phyloP scores from a whole-genome alignment of 1,284 basidiomycete species.

The Puccinia polysora region DNA sequence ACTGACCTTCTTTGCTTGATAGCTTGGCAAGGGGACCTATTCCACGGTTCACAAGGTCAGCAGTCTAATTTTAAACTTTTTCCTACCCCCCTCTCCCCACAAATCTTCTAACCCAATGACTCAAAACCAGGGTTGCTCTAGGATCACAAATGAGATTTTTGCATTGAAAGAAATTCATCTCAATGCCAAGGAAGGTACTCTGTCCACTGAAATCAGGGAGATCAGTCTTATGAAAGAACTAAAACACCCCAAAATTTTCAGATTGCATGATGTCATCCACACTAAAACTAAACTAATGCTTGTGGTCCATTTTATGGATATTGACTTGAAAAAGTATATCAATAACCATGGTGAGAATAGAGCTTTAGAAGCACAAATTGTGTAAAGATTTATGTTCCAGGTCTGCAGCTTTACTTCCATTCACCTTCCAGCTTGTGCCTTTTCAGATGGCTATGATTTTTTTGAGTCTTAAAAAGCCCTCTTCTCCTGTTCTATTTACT shows the following conservation, averaged over 20 bases:
- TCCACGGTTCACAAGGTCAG: conserved; percentile 44
- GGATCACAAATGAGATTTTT: conserved; percentile 82
- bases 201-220: conserved; percentile 89
- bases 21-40: conserved; percentile 45
- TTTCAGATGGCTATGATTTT: not conserved
- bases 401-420: not conserved
- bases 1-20: not conserved
- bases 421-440: not conserved
- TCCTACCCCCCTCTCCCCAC: not conserved
- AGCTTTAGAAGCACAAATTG: conserved; percentile 82
- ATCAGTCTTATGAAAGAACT: conserved; percentile 96
- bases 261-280: conserved; percentile 88
- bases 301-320: conserved; percentile 97
- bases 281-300: conserved; percentile 93
- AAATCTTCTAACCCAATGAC: not conserved
- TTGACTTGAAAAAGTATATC: conserved; percentile 99
- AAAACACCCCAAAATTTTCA: conserved; percentile 89
- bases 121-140: conserved; percentile 51
- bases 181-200: conserved; percentile 90
- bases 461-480: not conserved
- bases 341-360: conserved; percentile 94
- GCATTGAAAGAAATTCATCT: conserved; percentile 91
- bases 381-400: conserved; percentile 77
- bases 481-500: conserved; percentile 61
- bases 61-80: not conserved